These are phyloP conservation scores for Nakataea oryzae DNA, from an alignment of 2,329 filamentous ascomycete genomes.

Conservation along the genomic window DNA sequence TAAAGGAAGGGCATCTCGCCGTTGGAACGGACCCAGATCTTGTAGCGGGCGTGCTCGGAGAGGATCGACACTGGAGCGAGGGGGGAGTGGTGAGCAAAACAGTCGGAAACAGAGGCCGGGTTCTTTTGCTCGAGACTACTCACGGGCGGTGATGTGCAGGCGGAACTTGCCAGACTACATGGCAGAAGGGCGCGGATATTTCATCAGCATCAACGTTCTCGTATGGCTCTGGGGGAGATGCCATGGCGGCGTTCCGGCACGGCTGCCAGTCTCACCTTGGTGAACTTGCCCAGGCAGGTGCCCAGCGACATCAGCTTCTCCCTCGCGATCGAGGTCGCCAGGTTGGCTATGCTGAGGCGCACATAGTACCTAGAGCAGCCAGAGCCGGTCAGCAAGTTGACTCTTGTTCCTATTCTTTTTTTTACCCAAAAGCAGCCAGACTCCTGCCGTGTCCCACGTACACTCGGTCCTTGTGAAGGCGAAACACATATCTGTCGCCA, in stretches of 20 bases:
- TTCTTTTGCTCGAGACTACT: neutral
- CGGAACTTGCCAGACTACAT: constrained; percentile 80
- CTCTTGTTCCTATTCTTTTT: no score
- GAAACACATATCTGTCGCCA: constrained; percentile 75
- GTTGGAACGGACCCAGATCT: constrained; percentile 94
- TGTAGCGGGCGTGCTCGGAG: constrained; percentile 84
- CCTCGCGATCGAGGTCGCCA: constrained; percentile 76
- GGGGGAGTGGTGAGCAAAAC: neutral
- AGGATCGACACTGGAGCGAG: constrained; percentile 57
- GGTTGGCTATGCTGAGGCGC: constrained; percentile 77
- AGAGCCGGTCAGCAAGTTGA: neutral
- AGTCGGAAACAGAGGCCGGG: neutral
- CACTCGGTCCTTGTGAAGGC: constrained; percentile 49
- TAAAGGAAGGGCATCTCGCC: constrained; percentile 97
- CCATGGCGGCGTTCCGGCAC: no score
- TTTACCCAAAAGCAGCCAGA: neutral
- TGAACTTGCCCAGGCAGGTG: constrained; percentile 57
- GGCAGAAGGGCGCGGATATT: constrained; percentile 2
- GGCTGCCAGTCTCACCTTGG: neutral
- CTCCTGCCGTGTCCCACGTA: neutral
- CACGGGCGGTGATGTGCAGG: constrained; percentile 71
- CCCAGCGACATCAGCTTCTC: constrained; percentile 80
- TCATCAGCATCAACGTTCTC: neutral
- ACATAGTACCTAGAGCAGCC: constrained; percentile 58
- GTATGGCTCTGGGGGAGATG: neutral